phyloP scores from a whole-genome alignment of 2,329 filamentous ascomycete genomes.

The Podosphaera xanthii region DNA sequence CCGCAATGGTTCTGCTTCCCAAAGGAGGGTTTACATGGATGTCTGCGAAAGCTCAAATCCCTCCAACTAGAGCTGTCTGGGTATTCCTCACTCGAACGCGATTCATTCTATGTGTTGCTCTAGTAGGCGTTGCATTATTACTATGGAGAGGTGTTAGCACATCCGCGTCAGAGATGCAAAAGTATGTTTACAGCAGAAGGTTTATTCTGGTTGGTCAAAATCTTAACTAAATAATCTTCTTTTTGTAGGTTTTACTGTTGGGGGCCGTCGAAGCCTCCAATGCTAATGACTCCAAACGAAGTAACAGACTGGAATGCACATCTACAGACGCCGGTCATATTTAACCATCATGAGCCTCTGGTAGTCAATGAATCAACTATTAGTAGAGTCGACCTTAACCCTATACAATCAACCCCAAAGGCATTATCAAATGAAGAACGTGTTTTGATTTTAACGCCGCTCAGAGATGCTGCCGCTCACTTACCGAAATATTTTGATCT shows the following conservation, averaged over 20 bases:
- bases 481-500: constrained; percentile 86
- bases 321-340: constrained; percentile 76
- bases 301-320: constrained; percentile 75
- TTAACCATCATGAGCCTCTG: constrained; percentile 82
- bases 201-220: not conserved
- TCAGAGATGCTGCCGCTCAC: constrained; percentile 69
- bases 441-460: constrained; percentile 73
- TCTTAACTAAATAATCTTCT: not conserved
- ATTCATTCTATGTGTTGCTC: constrained; percentile 49
- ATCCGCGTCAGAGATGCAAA: constrained; percentile 74
- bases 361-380: constrained; percentile 66
- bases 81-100: constrained; percentile 53
- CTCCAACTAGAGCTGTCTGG: constrained; percentile 50
- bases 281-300: constrained; percentile 85
- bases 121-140: constrained; percentile 50
- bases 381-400: constrained; percentile 61
- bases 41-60: constrained; percentile 57
- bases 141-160: constrained; percentile 71
- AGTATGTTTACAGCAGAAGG: constrained; percentile 25
- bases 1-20: not conserved
- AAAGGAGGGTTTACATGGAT: constrained; percentile 49
- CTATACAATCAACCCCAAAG: constrained; percentile 56
- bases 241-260: constrained; percentile 76
- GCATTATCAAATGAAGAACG: constrained; percentile 64
- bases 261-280: constrained; percentile 83